Conservation (phyloP, 371 early-diverging fungal genomes). For the Quaeritorhiza haematococci region DNA sequence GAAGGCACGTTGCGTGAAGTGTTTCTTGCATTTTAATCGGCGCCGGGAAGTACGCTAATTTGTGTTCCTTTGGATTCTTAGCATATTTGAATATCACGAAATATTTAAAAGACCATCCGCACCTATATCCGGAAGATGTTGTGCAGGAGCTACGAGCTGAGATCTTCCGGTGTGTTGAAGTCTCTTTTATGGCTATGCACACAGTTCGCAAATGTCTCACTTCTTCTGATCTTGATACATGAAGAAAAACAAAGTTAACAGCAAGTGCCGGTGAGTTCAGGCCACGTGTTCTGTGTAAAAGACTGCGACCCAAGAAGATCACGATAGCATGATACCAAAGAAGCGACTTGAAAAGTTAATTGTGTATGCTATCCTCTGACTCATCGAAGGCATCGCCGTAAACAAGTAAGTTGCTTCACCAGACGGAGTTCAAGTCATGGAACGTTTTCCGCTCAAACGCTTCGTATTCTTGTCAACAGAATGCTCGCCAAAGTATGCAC, state of each 20-base stretch:
- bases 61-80: neutral
- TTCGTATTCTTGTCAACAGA: neutral
- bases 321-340: too few species aligned
- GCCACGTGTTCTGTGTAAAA: too few species aligned
- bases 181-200: neutral
- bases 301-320: too few species aligned
- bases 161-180: conserved; percentile 34
- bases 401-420: too few species aligned
- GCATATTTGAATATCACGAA: conserved; percentile 60
- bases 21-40: conserved; percentile 1
- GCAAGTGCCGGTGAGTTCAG: conserved; percentile 54
- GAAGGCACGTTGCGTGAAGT: conserved; percentile 48
- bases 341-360: too few species aligned
- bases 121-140: conserved; percentile 40
- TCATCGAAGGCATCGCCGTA: too few species aligned
- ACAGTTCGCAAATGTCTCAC: too few species aligned
- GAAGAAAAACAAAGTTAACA: conserved; percentile 41
- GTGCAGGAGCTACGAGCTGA: conserved; percentile 50
- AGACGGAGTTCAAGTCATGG: too few species aligned
- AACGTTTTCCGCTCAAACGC: too few species aligned
- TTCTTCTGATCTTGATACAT: too few species aligned
- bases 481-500: conserved; percentile 16
- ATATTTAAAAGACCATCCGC: conserved; percentile 37
- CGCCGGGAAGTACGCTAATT: neutral
- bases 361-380: too few species aligned